Conservation (phyloP, 257 asterid species). For the Solanum corneliomulleri region DNA sequence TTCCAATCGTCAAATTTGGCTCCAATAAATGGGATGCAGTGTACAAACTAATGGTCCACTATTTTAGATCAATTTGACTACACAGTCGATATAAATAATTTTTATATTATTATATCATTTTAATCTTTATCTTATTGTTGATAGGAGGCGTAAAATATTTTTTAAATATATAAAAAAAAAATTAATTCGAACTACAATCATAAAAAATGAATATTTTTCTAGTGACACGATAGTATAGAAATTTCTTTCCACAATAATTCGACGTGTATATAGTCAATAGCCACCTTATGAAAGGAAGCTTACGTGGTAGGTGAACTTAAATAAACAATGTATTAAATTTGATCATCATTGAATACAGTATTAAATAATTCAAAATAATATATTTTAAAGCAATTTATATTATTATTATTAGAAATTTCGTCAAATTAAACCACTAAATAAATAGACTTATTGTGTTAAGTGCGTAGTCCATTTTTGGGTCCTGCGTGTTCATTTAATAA, state of each 20-base stretch:
- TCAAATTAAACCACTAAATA: background rate
- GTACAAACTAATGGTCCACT: background rate
- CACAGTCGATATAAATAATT: background rate
- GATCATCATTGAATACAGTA: background rate
- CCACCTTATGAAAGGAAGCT: background rate
- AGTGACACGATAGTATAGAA: background rate
- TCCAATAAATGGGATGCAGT: background rate
- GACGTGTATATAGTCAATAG: background rate
- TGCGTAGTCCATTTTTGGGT: background rate
- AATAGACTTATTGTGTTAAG: background rate
- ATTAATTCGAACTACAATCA: fast-evolving
- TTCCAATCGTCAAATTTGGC: background rate
- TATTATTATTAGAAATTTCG: background rate
- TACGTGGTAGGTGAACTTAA: background rate
- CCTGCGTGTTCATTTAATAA: background rate
- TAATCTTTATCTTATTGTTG: background rate
- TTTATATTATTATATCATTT: background rate
- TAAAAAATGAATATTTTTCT: background rate
- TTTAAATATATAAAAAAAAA: no score
- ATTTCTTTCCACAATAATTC: background rate
- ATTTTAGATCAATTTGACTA: background rate
- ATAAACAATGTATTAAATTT: background rate
- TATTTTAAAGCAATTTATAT: background rate
- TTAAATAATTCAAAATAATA: background rate
- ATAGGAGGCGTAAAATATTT: fast-evolving